phyloP scores from a whole-genome alignment of 805 yeast genomes.

The Brettanomyces sp. region DNA sequence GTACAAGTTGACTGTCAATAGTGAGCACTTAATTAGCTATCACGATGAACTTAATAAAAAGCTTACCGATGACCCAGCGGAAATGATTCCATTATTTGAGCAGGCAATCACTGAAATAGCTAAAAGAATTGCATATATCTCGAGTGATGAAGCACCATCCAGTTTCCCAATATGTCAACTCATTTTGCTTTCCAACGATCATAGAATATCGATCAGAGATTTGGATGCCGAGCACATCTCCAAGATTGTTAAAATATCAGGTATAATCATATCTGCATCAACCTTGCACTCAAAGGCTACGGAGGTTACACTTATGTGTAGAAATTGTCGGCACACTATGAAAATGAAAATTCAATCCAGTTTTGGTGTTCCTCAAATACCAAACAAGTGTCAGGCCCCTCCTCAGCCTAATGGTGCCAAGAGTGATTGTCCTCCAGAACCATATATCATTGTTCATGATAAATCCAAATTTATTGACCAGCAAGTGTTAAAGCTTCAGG shows the following conservation, averaged over 20 bases:
- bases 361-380: slow-evolving; percentile 62
- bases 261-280: slow-evolving; percentile 87
- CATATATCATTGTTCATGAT: slow-evolving; percentile 89
- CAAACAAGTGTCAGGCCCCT: slow-evolving; percentile 55
- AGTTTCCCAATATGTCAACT: slow-evolving; percentile 79
- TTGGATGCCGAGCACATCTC: slow-evolving; percentile 83
- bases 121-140: slow-evolving; percentile 49
- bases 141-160: slow-evolving; percentile 40
- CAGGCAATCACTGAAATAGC: slow-evolving; percentile 80
- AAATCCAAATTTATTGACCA: slow-evolving; percentile 91
- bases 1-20: slow-evolving; percentile 63
- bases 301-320: slow-evolving; percentile 72
- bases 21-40: slow-evolving; percentile 78
- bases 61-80: slow-evolving; percentile 78
- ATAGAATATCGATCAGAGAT: slow-evolving; percentile 65
- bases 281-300: slow-evolving; percentile 85
- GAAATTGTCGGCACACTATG: slow-evolving; percentile 76
- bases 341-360: slow-evolving; percentile 53
- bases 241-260: slow-evolving; percentile 82
- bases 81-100: slow-evolving; percentile 80
- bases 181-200: slow-evolving; percentile 63
- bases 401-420: slow-evolving; percentile 41
- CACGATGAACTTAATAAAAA: slow-evolving; percentile 84
- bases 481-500: slow-evolving; percentile 88
- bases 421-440: slow-evolving; percentile 78